Evolutionary conservation across 75 land plant genomes (phyloP), one percentile per base, ranked within the genome.

Genomic region (Adiantum capillusveneris): DNA sequence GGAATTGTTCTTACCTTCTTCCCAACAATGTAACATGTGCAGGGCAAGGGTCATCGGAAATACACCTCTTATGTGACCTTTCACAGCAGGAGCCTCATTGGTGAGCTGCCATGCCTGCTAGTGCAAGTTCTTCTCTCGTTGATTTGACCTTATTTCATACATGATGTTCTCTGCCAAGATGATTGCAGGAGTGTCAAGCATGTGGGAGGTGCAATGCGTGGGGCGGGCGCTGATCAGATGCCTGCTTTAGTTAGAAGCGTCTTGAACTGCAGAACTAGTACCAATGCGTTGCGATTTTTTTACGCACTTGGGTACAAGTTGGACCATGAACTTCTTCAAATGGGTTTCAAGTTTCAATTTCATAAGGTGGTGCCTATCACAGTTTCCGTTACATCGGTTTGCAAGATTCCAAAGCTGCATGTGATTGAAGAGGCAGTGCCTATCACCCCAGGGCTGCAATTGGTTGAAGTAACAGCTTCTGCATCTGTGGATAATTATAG

Each of bases 391-490:
- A 79, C 87, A n/a, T 81, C 90, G 25, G 72, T 84, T 1, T 74
- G 78, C 65, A 80, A 75, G 53, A 72, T 93, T 77, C 75, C 74
- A n/a, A 93, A 85, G 53, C 75, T 80, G 45, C 98, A 93, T 73
- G 80, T 90, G 1, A 77, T 73, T 19, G 98, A 93, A 55, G 98
- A 93, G 30, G 90, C 95, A 22, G 80, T 78, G 41, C 87, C 95
- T 16, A 73, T 88, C 18, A 85, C 98, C 34, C 87, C 98, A 24
- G 83, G 80, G 17, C 69, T 93, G 51, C 89, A 88, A 50, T 55
- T 93, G 60, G 98, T 93, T 24, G 96, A 93, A 68, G 84, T 93
- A 34, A 80, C 90, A 7, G 89, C 98, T 24, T 90, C 98, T 45
- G 86, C 98, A 22, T 53, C 95, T 39, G 78, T 84, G 44, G 95